Evolutionary conservation across 2,329 filamentous ascomycete genomes (phyloP).

Genomic region (Colletotrichum siamense): DNA sequence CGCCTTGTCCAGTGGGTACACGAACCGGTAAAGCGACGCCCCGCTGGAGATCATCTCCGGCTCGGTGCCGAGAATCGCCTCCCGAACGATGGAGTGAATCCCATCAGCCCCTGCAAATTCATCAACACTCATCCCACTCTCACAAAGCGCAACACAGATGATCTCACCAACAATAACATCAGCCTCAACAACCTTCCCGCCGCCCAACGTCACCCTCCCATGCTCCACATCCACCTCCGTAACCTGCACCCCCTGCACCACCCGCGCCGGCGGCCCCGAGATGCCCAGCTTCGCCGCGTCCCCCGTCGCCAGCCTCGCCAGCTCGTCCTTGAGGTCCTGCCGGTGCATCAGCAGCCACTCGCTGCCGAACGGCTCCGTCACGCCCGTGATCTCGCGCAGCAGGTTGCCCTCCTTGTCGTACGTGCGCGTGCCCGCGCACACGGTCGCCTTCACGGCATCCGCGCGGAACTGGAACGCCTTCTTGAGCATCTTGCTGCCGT

Average conservation of each 20-base stretch:
- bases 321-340: background rate
- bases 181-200: background rate
- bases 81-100: slow-evolving; percentile 10
- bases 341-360: slow-evolving; percentile 16
- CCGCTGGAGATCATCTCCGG: background rate
- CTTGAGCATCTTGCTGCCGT: slow-evolving; percentile 17
- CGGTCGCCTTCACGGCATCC: background rate
- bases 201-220: background rate
- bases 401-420: slow-evolving; percentile 12
- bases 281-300: slow-evolving; percentile 9
- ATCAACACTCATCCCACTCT: too few species aligned
- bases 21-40: slow-evolving; percentile 11
- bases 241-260: background rate
- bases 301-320: slow-evolving; percentile 4
- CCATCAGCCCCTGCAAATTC: slow-evolving; percentile 1
- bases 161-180: slow-evolving; percentile 14
- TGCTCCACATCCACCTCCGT: background rate
- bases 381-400: slow-evolving; percentile 11
- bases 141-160: fast-evolving
- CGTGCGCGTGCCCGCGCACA: slow-evolving; percentile 6
- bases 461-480: slow-evolving; percentile 5
- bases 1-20: background rate
- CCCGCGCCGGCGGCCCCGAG: background rate
- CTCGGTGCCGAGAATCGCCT: background rate
- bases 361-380: slow-evolving; percentile 12